These are phyloP conservation scores for Aspergillus flavus DNA, from an alignment of 2,329 filamentous ascomycete genomes.

Conservation along the genomic window DNA sequence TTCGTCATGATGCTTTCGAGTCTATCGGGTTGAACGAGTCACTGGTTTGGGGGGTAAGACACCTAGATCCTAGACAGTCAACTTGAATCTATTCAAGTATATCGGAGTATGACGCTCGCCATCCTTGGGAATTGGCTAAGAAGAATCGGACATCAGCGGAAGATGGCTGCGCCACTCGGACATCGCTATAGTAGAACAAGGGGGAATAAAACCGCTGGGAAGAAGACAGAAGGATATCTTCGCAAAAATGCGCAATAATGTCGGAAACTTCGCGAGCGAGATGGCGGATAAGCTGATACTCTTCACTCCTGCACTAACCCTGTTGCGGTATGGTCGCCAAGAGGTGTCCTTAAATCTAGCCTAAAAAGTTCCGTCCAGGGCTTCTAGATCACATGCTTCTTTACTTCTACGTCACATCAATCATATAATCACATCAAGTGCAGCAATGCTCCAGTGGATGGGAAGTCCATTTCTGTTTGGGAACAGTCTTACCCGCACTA, in stretches of 20 bases:
- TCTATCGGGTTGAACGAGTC: neutral
- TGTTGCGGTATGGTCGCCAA: neutral
- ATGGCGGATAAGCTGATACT: neutral
- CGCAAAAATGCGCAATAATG: neutral
- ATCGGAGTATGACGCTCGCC: conserved; percentile 23
- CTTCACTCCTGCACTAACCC: neutral
- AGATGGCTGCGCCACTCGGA: neutral
- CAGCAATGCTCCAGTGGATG: too few relatives aligned
- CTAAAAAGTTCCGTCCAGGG: neutral
- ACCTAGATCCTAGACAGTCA: neutral
- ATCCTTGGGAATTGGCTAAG: conserved; percentile 17
- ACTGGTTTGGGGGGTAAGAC: neutral
- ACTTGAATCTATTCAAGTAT: conserved; percentile 16
- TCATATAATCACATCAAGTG: too few relatives aligned
- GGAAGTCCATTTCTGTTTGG: too few relatives aligned
- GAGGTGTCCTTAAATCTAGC: neutral
- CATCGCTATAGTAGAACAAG: neutral
- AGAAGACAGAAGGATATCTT: neutral
- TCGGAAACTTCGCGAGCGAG: neutral
- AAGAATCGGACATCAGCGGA: conserved; percentile 5
- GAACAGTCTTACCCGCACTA: too few relatives aligned
- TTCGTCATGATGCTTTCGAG: conserved; percentile 35
- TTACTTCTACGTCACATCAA: neutral
- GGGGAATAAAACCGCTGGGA: neutral
- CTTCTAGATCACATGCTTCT: neutral